Evolutionary conservation across 345 rosid species (phyloP).

Genomic region (Gynandropsis gynandra): DNA sequence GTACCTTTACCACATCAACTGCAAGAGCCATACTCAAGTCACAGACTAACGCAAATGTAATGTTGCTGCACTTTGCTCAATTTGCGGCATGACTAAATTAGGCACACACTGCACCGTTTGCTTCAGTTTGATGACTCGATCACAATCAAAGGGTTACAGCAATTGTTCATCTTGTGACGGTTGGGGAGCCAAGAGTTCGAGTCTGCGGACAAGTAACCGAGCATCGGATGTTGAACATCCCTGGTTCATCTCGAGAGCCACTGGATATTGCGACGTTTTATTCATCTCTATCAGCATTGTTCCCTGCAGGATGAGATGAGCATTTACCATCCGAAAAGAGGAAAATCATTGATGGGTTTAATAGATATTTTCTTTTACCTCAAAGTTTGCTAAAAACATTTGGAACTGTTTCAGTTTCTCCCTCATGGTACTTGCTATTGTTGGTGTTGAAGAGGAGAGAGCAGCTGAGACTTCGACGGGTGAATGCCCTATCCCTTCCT

Average conservation of each 20-base stretch:
- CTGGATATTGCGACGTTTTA: constrained; percentile 45
- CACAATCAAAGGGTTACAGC: too few relatives aligned
- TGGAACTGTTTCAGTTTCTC: constrained; percentile 65
- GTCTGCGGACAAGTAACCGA: constrained; percentile 62
- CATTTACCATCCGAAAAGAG: too few relatives aligned
- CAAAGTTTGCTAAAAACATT: constrained; percentile 55
- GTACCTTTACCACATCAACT: too few relatives aligned
- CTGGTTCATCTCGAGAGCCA: constrained; percentile 61
- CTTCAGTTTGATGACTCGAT: constrained; percentile 17
- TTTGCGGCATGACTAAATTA: too few relatives aligned
- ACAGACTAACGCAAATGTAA: too few relatives aligned
- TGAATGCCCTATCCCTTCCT: constrained; percentile 60
- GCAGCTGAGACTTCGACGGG: constrained; percentile 75
- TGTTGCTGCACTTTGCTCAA: too few relatives aligned
- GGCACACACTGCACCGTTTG: too few relatives aligned
- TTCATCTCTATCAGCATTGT: constrained; percentile 61
- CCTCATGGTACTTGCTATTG: constrained; percentile 42
- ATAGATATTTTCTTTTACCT: constrained; percentile 52
- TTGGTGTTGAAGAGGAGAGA: constrained; percentile 56
- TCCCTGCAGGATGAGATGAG: constrained; percentile 67
- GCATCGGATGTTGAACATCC: constrained; percentile 70
- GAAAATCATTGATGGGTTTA: background rate
- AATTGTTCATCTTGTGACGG: too few relatives aligned
- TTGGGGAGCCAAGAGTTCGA: too few relatives aligned
- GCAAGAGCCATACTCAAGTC: too few relatives aligned